phyloP scores from a whole-genome alignment of 257 asterid species.

The Verbascum thapsus region DNA sequence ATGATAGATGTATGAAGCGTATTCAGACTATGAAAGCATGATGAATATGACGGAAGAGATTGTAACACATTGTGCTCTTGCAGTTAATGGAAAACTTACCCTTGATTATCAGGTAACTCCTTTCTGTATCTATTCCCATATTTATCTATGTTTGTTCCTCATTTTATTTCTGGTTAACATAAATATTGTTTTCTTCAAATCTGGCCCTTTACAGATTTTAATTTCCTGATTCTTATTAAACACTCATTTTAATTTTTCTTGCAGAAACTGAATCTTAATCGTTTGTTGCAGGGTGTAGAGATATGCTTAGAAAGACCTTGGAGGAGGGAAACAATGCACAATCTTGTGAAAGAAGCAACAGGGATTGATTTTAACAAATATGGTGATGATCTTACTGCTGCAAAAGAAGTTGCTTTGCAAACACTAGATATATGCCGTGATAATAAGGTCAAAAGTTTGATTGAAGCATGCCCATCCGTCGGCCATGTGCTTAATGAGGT shows the following conservation, averaged over 20 bases:
- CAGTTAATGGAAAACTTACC: conserved; percentile 76
- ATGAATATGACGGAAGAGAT: conserved; percentile 94
- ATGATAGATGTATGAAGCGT: conserved; percentile 91
- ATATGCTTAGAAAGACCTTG: conserved; percentile 69
- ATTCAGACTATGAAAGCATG: conserved; percentile 95
- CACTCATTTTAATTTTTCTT: neutral
- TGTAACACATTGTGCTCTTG: conserved; percentile 80
- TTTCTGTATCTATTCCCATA: neutral
- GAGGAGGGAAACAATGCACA: conserved; percentile 72
- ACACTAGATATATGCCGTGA: conserved; percentile 35
- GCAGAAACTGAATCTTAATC: neutral
- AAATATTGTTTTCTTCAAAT: neutral
- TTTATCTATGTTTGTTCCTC: conserved; percentile 6
- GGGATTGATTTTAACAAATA: conserved; percentile 56
- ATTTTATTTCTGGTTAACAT: neutral
- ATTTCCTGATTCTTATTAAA: neutral
- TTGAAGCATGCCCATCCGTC: conserved; percentile 58
- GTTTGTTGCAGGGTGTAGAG: conserved; percentile 46
- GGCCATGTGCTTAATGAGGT: conserved; percentile 70
- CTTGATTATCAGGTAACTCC: conserved; percentile 80
- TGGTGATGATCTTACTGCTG: conserved; percentile 50
- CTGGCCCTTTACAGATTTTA: neutral
- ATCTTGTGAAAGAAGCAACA: conserved; percentile 61
- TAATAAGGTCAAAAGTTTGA: conserved; percentile 35
- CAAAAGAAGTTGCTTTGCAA: conserved; percentile 44